Evolutionary conservation across 139 green algal species (phyloP).

Genomic region (Diplosphaera chodatii): DNA sequence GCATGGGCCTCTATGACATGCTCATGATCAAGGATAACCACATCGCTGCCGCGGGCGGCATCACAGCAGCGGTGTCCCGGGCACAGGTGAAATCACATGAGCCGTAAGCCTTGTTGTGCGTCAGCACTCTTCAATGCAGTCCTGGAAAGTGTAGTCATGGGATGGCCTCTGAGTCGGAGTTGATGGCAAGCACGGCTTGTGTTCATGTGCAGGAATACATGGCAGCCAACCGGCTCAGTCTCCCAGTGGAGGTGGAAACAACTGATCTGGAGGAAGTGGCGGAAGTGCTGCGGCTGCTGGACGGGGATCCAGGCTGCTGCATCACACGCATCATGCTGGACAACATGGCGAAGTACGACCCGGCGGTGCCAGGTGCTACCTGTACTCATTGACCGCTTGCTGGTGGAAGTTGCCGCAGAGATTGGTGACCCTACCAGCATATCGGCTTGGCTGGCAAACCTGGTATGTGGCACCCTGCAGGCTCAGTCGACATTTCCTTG

Average conservation of each 20-base stretch:
- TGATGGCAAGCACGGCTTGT: too few species aligned
- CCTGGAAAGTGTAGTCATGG: too few species aligned
- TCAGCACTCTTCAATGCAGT: too few species aligned
- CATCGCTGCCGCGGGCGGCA: slow-evolving; percentile 89
- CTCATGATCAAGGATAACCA: slow-evolving; percentile 99
- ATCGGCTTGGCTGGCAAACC: too few species aligned
- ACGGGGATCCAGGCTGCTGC: slow-evolving; percentile 17
- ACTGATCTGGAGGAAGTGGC: slow-evolving; percentile 83
- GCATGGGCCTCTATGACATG: slow-evolving; percentile 93
- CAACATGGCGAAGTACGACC: slow-evolving; percentile 84
- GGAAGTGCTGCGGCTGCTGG: slow-evolving; percentile 60
- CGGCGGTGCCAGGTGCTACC: slow-evolving; percentile 6
- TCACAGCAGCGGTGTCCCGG: slow-evolving; percentile 50
- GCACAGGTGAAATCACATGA: slow-evolving; percentile 32
- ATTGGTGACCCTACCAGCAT: too few species aligned
- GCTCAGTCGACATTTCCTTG: slow-evolving; percentile 75
- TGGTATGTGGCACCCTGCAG: slow-evolving; percentile 5
- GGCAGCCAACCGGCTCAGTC: slow-evolving; percentile 21
- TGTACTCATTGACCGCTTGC: background rate
- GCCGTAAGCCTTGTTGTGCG: too few species aligned
- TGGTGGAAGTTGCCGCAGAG: too few species aligned
- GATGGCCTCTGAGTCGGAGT: too few species aligned
- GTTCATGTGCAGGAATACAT: slow-evolving; percentile 53
- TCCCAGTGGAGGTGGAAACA: slow-evolving; percentile 87
- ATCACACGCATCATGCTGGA: slow-evolving; percentile 93